A percentile compares a stretch with the other conserved stretches of the same genome.
These are phyloP conservation scores for Malus sylvestris DNA, from an alignment of 306 rosid genomes.

Conservation along the genomic window DNA sequence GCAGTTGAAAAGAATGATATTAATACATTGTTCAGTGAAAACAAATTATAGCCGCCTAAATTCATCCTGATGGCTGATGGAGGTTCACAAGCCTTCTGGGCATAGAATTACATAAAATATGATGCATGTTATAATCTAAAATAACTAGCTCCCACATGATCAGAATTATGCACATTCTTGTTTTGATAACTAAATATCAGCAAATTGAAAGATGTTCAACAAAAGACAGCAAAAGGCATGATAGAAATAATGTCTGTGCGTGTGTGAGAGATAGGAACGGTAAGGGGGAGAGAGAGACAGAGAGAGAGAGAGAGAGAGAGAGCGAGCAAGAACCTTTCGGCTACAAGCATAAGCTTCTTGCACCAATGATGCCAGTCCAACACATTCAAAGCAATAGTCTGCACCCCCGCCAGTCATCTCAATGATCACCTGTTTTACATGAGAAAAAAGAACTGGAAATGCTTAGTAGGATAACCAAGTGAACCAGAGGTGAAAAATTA, in stretches of 20 bases:
- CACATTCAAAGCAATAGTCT: conserved; percentile 85
- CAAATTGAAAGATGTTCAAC: not conserved
- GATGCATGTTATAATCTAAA: not conserved
- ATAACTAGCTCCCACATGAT: not conserved
- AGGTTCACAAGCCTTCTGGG: not conserved
- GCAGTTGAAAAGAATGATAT: not conserved
- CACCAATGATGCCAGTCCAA: conserved; percentile 64
- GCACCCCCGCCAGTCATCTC: conserved; percentile 74
- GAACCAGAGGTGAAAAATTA: not conserved
- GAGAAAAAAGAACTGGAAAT: not conserved
- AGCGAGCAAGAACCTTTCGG: conserved; percentile 46
- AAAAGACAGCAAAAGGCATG: not conserved
- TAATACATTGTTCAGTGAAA: not conserved
- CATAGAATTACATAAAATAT: not conserved
- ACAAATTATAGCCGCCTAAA: not conserved
- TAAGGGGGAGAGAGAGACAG: not conserved
- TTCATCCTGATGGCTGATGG: not conserved
- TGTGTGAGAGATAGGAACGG: not conserved
- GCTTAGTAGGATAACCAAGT: not conserved
- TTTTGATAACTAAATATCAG: not conserved
- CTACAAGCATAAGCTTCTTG: conserved; percentile 75
- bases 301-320: not conserved
- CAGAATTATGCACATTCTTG: not conserved
- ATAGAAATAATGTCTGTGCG: not conserved
- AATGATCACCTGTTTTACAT: conserved; percentile 36